These are phyloP conservation scores for Oryza coarctata DNA, from an alignment of 176 grass and related monocot species.

Conservation along the genomic window DNA sequence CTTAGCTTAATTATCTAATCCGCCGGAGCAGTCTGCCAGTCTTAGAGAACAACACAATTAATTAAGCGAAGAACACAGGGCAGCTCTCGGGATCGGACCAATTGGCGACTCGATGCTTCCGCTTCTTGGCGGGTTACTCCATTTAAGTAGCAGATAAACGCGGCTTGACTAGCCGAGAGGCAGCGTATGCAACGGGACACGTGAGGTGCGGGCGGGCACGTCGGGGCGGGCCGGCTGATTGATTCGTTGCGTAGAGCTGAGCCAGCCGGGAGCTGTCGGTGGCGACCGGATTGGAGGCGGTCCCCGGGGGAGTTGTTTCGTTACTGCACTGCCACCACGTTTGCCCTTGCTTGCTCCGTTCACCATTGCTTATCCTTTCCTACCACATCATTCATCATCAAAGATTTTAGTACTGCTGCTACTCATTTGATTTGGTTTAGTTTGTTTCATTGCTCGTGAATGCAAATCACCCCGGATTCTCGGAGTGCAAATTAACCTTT, in stretches of 20 bases:
- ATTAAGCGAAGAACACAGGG: neutral
- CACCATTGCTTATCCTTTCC: neutral
- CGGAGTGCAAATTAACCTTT: no score
- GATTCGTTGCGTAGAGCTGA: constrained; percentile 49
- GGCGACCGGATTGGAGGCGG: neutral
- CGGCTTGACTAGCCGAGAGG: neutral
- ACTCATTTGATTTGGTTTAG: neutral
- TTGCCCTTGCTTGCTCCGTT: neutral
- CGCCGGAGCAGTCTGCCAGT: neutral
- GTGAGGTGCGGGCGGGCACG: constrained; percentile 29
- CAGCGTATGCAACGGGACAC: constrained; percentile 29
- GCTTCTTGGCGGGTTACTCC: neutral
- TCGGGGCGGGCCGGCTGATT: neutral
- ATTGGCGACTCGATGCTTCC: neutral
- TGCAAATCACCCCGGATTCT: neutral
- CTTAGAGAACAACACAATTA: neutral
- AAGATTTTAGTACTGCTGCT: neutral
- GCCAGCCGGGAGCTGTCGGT: constrained; percentile 42
- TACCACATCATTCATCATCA: neutral
- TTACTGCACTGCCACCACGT: constrained; percentile 5
- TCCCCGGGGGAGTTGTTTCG: neutral
- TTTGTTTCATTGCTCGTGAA: neutral
- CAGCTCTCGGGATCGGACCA: constrained; percentile 23
- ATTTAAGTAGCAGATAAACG: neutral
- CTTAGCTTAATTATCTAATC: neutral